Base-by-base conservation (phyloP, 352 stramenopile genomes). In the Pythium periplocum region DNA sequence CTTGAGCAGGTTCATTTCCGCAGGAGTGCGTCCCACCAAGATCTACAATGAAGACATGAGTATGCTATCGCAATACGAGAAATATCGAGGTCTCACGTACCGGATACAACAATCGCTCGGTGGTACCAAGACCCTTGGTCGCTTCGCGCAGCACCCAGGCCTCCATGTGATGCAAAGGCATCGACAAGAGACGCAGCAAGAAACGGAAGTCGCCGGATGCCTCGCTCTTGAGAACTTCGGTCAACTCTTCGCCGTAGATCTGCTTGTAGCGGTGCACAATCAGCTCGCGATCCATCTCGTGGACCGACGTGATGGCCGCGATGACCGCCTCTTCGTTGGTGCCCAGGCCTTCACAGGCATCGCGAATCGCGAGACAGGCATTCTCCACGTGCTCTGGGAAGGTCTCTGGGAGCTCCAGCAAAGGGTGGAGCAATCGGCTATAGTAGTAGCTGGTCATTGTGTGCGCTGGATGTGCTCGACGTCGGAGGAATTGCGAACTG, bases 1-100 rank as follows among this genome's bases (percentile, higher is more conserved):
- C 62, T 85, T 86, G 45, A 92, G 68, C 66, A 90, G 75, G 34
- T 70, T 69, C 36, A 92, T 59, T 59, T 92, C 82, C 34, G 86
- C 70, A 47, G 84, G 83, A 12, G 75, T 84, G 62, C 81, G 76
- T n/a, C 78, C 78, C 32, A 87, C 46, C 5, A 92, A 39, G 32
- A 92, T 80, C 78, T 88, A 37, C 26, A 40, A 12, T 34, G 11
- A 35, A 39, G n/a, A 42, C 38, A n/a, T 7, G 38, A 26, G 36
- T 26, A 26, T 26, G 17, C 17, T 26, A 26, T 26, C 17, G 17
- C 17, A 26, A 26, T 31, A 32, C 32, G 31, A 30, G 32, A 35
- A 36, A 33, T 46, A 12, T 5, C 10, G 6, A 46, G 10, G 33
- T 40, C 10, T 7, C 2, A 50, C 53, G 52, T 68, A 91, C 81